Percentiles rank a stretch among this genome's conserved stretches.
Conservation (phyloP, 306 rosid species). For the Pachyrhizus erosus region DNA sequence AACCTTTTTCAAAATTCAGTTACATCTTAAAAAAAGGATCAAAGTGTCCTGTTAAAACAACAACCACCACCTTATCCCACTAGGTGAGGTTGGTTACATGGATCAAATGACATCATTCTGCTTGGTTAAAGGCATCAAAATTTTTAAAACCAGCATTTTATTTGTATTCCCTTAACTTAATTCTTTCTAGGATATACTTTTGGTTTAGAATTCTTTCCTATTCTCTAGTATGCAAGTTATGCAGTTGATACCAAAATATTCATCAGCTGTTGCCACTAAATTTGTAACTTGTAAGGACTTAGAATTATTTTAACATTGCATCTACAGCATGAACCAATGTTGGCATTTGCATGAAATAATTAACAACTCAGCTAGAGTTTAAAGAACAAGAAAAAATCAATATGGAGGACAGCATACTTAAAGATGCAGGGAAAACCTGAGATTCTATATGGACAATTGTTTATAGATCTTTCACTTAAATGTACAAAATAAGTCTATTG, state of each 20-base stretch:
- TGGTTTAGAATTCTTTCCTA: background rate
- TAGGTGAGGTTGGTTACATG: too few relatives aligned
- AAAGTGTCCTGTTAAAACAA: background rate
- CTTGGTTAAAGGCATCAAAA: background rate
- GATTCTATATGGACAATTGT: background rate
- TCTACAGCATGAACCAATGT: constrained; percentile 15
- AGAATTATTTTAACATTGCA: background rate
- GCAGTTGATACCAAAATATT: constrained; percentile 22
- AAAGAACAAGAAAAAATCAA: constrained; percentile 13
- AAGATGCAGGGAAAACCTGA: background rate
- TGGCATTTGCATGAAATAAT: background rate
- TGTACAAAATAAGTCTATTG: background rate
- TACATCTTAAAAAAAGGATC: constrained; percentile 10
- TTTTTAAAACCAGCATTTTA: constrained; percentile 7
- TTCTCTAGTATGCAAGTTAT: constrained; percentile 21
- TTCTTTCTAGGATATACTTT: background rate
- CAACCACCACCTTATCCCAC: background rate
- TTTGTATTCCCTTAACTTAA: constrained; percentile 14
- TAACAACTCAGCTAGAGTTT: background rate
- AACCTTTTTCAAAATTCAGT: constrained; percentile 23
- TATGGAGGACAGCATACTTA: background rate
- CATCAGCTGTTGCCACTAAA: constrained; percentile 8
- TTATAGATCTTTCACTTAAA: constrained; percentile 8
- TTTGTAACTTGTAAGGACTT: background rate
- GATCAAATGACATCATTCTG: too few relatives aligned